Evolutionary conservation across 108 stramenopile genomes (phyloP), one percentile per base, ranked within the genome.

Genomic region (Cyclotella cryptica): DNA sequence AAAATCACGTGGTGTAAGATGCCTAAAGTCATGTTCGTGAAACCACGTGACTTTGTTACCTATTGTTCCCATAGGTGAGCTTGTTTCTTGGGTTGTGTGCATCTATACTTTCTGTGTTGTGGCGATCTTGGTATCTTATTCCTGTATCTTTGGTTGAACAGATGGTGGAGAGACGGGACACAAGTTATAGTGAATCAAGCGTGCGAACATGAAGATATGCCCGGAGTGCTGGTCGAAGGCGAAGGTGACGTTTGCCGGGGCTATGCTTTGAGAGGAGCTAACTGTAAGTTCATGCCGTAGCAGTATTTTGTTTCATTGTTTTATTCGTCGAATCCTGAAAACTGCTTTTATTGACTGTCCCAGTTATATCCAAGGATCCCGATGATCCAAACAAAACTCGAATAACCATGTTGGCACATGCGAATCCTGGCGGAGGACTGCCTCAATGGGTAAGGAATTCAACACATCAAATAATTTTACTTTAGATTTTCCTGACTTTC

Each of bases 151-250:
- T 6, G 35, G 6, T 49, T 9, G 47, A 55, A 24, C 14, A 62
- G 60, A 40, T 62, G 95, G 95, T 70, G 84, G 60, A 44, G 71
- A 44, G 95, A 93, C 66, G 95, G 95, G 21, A 93, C 84, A 30
- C 86, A 87, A 77, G 87, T 96, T 3, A 81, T 96, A 52, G 88
- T 96, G 52, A 96, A 89, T 84, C 93, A 96, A 69, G 95, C 95
- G 18, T 85, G 87, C 63, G 90, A 88, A 42, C 88, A 93, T 57
- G 85, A 82, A 10, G 90, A 89, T 61, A 78, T 47, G 51, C 88
- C 91, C 0, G 82, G 71, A 10, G 64, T 83, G 0, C 57, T 81
- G 66, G 73, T 78, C 40, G 92, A 92, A 72, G 75, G 81, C 17
- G 79, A 79, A 26, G 87, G 85, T 39, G 86, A 88, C 52, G 76